Percentiles rank a stretch among this genome's conserved stretches.
Evolutionary conservation across 2,329 filamentous ascomycete species (phyloP).

Genomic region (Sporothrix sp.): DNA sequence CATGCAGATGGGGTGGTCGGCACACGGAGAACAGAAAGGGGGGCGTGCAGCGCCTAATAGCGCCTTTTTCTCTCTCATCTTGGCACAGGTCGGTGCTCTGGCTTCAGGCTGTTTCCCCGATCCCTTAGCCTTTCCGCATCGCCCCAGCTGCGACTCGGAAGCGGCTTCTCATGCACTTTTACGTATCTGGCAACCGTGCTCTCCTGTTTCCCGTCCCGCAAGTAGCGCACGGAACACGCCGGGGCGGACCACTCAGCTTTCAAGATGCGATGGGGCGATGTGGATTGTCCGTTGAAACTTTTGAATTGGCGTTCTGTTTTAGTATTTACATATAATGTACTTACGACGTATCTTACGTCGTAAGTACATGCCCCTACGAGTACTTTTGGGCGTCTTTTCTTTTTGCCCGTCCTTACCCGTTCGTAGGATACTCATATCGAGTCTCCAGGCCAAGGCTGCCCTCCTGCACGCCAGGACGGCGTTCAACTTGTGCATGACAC

Average conservation of each 20-base stretch:
- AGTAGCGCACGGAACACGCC: conserved; percentile 5
- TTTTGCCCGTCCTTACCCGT: too few species aligned
- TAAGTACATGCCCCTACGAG: too few species aligned
- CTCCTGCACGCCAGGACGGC: too few species aligned
- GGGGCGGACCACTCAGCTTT: not conserved
- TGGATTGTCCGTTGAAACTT: not conserved
- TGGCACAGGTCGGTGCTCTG: too few species aligned
- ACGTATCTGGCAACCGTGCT: too few species aligned
- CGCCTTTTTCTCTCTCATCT: not conserved
- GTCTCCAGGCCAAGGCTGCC: too few species aligned
- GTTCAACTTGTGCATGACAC: conserved; percentile 5
- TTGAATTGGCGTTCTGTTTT: too few species aligned
- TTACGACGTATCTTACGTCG: too few species aligned
- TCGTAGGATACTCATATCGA: too few species aligned
- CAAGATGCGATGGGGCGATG: conserved; percentile 5
- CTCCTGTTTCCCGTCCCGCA: not conserved
- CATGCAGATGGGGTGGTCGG: conserved; percentile 10
- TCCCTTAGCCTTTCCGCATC: not conserved
- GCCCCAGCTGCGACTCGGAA: not conserved
- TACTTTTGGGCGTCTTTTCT: too few species aligned
- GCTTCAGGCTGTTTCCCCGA: not conserved
- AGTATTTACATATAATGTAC: too few species aligned
- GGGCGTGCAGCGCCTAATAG: conserved; percentile 12
- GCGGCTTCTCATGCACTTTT: not conserved
- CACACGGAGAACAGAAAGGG: conserved; percentile 1